phyloP scores from a whole-genome alignment of 176 grass and related monocot species.

The Aegilops bicornis region DNA sequence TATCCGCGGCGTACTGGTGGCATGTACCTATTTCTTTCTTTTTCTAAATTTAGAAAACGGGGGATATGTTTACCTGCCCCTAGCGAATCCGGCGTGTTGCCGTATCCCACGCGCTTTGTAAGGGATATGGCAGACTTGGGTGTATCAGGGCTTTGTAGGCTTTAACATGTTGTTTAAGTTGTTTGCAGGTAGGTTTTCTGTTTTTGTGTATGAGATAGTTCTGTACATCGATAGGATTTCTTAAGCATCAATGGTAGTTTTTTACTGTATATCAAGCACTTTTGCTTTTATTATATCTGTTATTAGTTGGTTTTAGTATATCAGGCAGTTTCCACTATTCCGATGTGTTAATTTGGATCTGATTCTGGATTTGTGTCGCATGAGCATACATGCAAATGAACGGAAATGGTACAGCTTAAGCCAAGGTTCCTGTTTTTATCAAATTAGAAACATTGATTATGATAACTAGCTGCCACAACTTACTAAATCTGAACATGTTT shows the following conservation, averaged over 20 bases:
- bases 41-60: neutral
- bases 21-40: too few species aligned
- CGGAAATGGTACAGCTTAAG: neutral
- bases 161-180: neutral
- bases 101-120: too few species aligned
- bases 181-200: neutral
- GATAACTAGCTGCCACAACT: neutral
- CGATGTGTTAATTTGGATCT: neutral
- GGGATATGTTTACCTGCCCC: too few species aligned
- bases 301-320: neutral
- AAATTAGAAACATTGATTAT: neutral
- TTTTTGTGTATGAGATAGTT: neutral
- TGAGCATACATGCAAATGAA: neutral
- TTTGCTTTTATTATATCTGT: neutral
- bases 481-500: neutral
- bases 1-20: neutral
- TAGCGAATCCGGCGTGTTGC: too few species aligned
- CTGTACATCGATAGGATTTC: neutral
- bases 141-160: too few species aligned
- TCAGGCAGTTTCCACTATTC: neutral
- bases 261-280: neutral
- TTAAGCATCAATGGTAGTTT: neutral
- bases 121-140: too few species aligned
- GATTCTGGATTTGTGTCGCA: neutral
- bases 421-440: neutral